Percentiles rank a stretch among this genome's conserved stretches.
Evolutionary conservation across 148 eudicot genomes (phyloP).

Genomic region (Diospyros kaki): DNA sequence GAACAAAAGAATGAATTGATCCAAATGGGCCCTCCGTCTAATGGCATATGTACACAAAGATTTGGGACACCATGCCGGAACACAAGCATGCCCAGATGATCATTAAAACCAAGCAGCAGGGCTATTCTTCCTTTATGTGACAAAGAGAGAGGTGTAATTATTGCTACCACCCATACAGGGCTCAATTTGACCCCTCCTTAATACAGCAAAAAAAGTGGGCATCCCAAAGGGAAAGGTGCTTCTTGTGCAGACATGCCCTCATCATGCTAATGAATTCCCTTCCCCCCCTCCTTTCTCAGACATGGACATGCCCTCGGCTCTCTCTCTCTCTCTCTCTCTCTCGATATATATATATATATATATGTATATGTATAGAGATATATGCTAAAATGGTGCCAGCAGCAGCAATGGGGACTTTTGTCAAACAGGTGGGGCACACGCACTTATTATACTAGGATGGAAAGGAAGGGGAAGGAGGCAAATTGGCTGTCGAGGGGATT

Average conservation of each 20-base stretch:
- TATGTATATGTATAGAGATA: too few relatives aligned
- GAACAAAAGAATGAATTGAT: background rate
- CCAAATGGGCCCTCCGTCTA: background rate
- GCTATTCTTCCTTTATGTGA: background rate
- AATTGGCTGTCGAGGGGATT: slow-evolving; percentile 6
- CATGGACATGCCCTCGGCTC: slow-evolving; percentile 2
- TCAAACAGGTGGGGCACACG: slow-evolving; percentile 7
- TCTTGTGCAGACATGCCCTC: slow-evolving; percentile 7
- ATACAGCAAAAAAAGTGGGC: background rate
- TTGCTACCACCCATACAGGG: slow-evolving; percentile 23
- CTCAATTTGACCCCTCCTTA: slow-evolving; percentile 9
- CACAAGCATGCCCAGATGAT: slow-evolving; percentile 10
- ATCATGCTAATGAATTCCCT: slow-evolving; percentile 14
- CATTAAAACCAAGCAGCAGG: background rate
- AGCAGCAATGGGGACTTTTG: background rate
- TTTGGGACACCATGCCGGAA: background rate
- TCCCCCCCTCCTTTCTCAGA: background rate
- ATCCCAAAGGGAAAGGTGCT: slow-evolving; percentile 12
- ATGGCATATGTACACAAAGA: background rate
- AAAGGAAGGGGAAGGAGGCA: slow-evolving; percentile 7
- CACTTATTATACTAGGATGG: background rate
- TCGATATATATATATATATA: background rate
- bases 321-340: background rate
- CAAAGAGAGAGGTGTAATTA: slow-evolving; percentile 14
- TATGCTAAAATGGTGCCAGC: slow-evolving; percentile 16